Evolutionary conservation across 2,329 filamentous ascomycete genomes (phyloP).

Genomic region (Aspergillus neoniger): DNA sequence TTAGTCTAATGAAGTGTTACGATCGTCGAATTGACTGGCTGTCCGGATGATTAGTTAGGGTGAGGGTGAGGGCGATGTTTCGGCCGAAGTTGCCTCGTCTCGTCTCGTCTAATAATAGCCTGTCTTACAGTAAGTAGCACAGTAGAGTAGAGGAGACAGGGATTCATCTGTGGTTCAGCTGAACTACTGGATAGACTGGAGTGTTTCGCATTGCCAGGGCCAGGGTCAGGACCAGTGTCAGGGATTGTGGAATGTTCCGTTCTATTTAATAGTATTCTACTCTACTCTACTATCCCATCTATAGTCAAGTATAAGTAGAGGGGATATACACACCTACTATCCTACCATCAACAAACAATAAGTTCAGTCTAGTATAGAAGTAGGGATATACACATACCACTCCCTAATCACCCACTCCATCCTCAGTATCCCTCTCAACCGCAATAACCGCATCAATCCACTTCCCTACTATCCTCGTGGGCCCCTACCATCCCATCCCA

Average conservation of each 20-base stretch:
- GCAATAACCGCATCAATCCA: constrained; percentile 2
- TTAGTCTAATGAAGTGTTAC: neutral
- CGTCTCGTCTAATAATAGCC: neutral
- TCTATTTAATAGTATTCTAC: neutral
- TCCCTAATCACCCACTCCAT: neutral
- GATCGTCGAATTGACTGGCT: neutral
- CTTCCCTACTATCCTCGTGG: neutral
- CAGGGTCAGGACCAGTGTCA: neutral
- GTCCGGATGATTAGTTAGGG: neutral
- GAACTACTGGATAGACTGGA: neutral
- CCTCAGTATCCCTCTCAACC: neutral
- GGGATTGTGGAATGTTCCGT: neutral
- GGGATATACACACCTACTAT: neutral
- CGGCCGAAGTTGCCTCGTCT: neutral
- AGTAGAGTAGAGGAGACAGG: neutral
- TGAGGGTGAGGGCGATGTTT: neutral
- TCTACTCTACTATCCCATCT: neutral
- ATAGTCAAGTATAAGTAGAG: too few relatives aligned
- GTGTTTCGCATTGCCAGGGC: neutral
- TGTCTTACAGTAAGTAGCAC: neutral
- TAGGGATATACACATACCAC: neutral
- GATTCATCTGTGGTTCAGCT: neutral
- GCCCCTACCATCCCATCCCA: neutral
- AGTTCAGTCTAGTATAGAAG: too few relatives aligned
- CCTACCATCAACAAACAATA: neutral